Percentiles rank a stretch among this genome's conserved stretches.
phyloP scores from a whole-genome alignment of 2,329 filamentous ascomycete genomes.

The Lasiodiplodia hormozganensis region DNA sequence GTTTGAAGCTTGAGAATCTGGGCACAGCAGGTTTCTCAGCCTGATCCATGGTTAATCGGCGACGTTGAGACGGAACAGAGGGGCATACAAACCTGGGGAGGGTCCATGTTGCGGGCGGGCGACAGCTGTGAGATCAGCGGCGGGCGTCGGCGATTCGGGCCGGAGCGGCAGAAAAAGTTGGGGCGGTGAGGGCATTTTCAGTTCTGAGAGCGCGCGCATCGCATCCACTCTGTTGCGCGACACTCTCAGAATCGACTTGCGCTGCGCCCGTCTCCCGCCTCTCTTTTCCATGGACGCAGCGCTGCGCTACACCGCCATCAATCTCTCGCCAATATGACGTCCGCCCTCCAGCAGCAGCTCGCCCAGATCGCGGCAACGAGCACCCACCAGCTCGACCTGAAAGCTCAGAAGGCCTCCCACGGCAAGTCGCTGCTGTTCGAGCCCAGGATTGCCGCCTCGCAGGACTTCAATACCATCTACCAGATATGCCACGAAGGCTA shows the following conservation, averaged over 20 bases:
- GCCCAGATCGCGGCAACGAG: slow-evolving; percentile 89
- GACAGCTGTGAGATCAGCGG: slow-evolving; percentile 15
- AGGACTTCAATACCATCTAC: slow-evolving; percentile 90
- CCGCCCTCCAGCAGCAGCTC: slow-evolving; percentile 91
- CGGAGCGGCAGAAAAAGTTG: slow-evolving; percentile 27
- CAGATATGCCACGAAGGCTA: slow-evolving; percentile 88
- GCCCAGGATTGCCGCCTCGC: slow-evolving; percentile 78
- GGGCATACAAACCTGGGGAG: slow-evolving; percentile 19
- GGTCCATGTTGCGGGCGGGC: not conserved
- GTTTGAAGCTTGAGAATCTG: slow-evolving; percentile 78
- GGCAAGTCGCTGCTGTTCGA: slow-evolving; percentile 96
- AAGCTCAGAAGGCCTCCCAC: slow-evolving; percentile 89
- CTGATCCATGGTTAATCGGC: slow-evolving; percentile 29
- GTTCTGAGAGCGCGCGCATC: slow-evolving; percentile 19
- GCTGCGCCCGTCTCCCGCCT: slow-evolving; percentile 24
- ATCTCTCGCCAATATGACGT: slow-evolving; percentile 66
- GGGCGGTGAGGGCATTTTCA: slow-evolving; percentile 22
- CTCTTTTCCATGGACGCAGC: slow-evolving; percentile 38
- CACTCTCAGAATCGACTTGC: slow-evolving; percentile 28
- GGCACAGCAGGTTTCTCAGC: slow-evolving; percentile 56
- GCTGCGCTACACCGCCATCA: not conserved
- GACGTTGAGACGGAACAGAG: not conserved
- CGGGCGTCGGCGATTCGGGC: slow-evolving; percentile 17
- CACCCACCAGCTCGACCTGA: slow-evolving; percentile 88
- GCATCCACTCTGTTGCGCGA: slow-evolving; percentile 15